Evolutionary conservation across 2,329 filamentous ascomycete genomes (phyloP), one percentile per base, ranked within the genome.

Genomic region (Trichoderma gracile): DNA sequence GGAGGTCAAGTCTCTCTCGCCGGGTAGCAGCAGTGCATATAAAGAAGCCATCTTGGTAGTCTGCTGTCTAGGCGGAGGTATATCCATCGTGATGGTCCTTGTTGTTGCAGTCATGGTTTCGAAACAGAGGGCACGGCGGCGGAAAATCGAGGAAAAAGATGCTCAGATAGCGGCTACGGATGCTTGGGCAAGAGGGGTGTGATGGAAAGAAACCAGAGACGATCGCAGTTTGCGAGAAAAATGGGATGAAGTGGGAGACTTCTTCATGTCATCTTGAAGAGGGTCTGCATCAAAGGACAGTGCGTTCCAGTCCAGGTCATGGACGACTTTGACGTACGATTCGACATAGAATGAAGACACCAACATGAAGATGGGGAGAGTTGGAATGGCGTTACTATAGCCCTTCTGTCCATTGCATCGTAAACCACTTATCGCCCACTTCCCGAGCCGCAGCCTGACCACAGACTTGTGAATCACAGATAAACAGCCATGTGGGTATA

Each of bases 31-130:
- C 25, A 47, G 30, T 12, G 21, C 53, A 17, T 27, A 63, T 19
- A 64, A 50, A 42, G 60, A 52, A 49, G 61, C 63, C 17, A 53
- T 61, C 19, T n/a, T 60, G 38, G 47, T 65, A 12, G 56, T 45
- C 7, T 53, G 40, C 17, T 52, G 46, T 42, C 33, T 65, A 2
- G 63, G 50, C 4, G 63, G 49, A 30, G 63, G 55, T 27, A 15
- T 61, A 19, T 23, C 49, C 12, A 30, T 64, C n/a, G 33, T 30
- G 23, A 64, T 38, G 5, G 45, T 23, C 4, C 38, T 64, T 9
- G n/a, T 57, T 38, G 23, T 25, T 15, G 27, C 43, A n/a, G 40
- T 65, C 15, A 49, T 61, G 19, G 4, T 66, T 14, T 23, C 52
- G 14, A 50, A 46, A 10, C 45, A 38, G 53, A 54, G 57, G 23